A percentile compares a stretch with the other conserved stretches of the same genome.
phyloP scores from a whole-genome alignment of 108 stramenopile genomes.

The Nannochloropsis oceanica region DNA sequence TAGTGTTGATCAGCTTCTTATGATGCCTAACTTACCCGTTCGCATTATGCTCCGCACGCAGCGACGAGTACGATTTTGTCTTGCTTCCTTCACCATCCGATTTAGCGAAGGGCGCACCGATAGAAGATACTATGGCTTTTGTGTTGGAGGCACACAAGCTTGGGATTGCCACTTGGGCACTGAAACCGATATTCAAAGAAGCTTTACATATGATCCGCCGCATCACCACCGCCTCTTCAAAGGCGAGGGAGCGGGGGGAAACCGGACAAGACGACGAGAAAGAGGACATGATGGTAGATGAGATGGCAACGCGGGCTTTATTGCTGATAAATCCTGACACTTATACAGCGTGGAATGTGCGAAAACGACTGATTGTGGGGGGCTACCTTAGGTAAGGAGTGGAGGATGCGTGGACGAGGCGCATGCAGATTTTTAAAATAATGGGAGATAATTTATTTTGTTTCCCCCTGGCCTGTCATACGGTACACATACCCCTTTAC shows the following conservation, averaged over 20 bases:
- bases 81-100: not conserved
- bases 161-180: not conserved
- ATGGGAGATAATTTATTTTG: not conserved
- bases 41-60: not conserved
- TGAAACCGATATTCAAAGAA: not conserved
- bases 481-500: not conserved
- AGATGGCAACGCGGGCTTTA: conserved; percentile 7
- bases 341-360: conserved; percentile 16
- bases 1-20: not conserved
- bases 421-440: not conserved
- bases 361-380: conserved; percentile 6
- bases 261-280: not conserved
- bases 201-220: not conserved
- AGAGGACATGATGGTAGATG: not conserved
- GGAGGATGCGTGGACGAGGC: not conserved
- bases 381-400: not conserved
- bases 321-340: conserved; percentile 20
- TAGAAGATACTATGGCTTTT: not conserved
- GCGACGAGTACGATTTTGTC: not conserved
- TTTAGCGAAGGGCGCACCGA: not conserved
- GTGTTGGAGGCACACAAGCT: not conserved
- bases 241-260: not conserved
- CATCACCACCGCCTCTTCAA: not conserved
- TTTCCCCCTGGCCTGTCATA: not conserved
- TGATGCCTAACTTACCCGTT: not conserved